Evolutionary conservation across 2,329 filamentous ascomycete species (phyloP).

Genomic region (Verticillium dahliae): DNA sequence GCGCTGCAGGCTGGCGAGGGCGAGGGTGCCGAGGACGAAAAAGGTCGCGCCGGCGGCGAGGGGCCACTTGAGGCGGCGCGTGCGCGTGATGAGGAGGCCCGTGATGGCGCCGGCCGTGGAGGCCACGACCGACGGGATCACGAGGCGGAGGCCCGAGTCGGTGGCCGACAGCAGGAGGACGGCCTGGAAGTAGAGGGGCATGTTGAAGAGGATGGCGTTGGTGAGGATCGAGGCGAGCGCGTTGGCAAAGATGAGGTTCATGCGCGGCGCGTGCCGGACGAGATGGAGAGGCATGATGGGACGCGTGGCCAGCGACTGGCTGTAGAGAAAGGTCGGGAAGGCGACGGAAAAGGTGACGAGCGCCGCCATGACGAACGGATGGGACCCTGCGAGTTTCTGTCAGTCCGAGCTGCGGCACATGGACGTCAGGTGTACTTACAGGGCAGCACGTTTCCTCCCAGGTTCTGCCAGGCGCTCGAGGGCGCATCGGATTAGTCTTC

Average conservation of each 20-base stretch:
- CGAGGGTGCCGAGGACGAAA: conserved; percentile 42
- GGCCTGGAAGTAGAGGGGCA: conserved; percentile 70
- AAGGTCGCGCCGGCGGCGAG: conserved; percentile 42
- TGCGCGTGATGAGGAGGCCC: conserved; percentile 56
- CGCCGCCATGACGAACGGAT: conserved; percentile 49
- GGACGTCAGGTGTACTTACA: conserved; percentile 32
- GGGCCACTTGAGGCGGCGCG: conserved; percentile 53
- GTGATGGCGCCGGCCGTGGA: conserved; percentile 49
- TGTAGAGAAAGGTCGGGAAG: conserved; percentile 45
- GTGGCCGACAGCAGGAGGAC: conserved; percentile 66
- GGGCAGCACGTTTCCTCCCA: conserved; percentile 57
- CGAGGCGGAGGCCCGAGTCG: conserved; percentile 64
- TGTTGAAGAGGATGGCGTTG: conserved; percentile 55
- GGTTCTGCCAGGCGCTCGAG: conserved; percentile 30
- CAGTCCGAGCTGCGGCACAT: neutral
- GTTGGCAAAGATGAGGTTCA: conserved; percentile 52
- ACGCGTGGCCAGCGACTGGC: conserved; percentile 40
- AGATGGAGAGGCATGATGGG: conserved; percentile 57
- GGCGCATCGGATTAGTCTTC: neutral
- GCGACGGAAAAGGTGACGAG: conserved; percentile 39
- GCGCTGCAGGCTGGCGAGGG: conserved; percentile 41
- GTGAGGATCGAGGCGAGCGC: conserved; percentile 42
- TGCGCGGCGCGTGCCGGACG: conserved; percentile 41
- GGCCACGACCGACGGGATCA: conserved; percentile 53
- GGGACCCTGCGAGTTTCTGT: conserved; percentile 35